Evolutionary conservation across 1,284 basidiomycete species (phyloP), one percentile per base, ranked within the genome.

Genomic region (Amylostereum areolatum): DNA sequence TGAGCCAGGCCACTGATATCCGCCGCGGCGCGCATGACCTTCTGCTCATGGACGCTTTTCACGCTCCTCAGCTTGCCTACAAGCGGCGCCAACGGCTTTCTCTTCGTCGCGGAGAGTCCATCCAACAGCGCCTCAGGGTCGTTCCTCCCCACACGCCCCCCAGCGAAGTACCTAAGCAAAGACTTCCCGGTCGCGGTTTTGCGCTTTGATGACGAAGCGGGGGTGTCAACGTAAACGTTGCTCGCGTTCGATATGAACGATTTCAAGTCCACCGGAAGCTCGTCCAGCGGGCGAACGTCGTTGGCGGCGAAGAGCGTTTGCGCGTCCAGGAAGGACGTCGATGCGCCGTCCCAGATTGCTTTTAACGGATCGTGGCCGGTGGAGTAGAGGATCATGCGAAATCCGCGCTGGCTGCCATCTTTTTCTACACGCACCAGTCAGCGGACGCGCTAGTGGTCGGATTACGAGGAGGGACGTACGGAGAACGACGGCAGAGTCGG

Each of bases 311-410:
- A 95, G 51, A 87, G 69, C 7, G 65, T 57, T 43, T 77, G 69
- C 0, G 81, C 80, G 41, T 87, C 83, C 9, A 77, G 52, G 30
- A 56, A 57, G 3, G 60, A 56, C 8, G 67, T 67, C 12, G 82
- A 75, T 31, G 93, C 85, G 8, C 96, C 96, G 47, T 97, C 90
- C 97, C 96, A 99, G 55, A 89, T 83, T 62, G 94, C 92, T 58
- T 88, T 85, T 30, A 79, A 74, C 1, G 80, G 64, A 61, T 96
- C 84, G 52, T 83, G 87, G 8, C 90, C 86, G 1, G 77, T 71
- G n/a, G 84, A 88, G 64, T 97, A 99, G 43, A 99, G 68, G 0
- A 85, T 85, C 88, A 95, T 95, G 53, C 75, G 78, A 70, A 96
- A 97, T 0, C 94, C 94, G 55, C 81, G 74, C 0, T 83, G 68